Evolutionary conservation across 495 filamentous ascomycete genomes (phyloP).

Genomic region (Podospora bellae-mahoneyi): DNA sequence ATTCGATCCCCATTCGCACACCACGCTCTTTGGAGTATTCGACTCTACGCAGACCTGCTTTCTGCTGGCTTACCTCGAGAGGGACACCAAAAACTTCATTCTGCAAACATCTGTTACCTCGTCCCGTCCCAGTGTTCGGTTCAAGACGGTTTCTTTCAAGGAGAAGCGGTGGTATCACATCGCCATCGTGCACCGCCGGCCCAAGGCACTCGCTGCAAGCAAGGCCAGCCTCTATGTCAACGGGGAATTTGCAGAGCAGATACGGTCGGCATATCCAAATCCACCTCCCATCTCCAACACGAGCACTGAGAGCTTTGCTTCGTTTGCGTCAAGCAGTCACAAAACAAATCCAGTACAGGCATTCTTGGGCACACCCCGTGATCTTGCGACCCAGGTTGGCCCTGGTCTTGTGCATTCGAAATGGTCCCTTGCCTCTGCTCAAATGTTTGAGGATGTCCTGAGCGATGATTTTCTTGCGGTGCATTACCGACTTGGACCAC

Average conservation of each 20-base stretch:
- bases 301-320: conserved; percentile 59
- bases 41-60: conserved; percentile 93
- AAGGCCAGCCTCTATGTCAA: conserved; percentile 88
- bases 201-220: conserved; percentile 69
- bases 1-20: conserved; percentile 82
- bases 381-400: conserved; percentile 79
- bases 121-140: conserved; percentile 81
- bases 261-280: conserved; percentile 81
- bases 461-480: conserved; percentile 92
- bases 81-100: conserved; percentile 92
- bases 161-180: conserved; percentile 87
- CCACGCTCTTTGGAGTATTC: conserved; percentile 93
- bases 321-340: conserved; percentile 52
- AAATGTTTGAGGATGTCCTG: conserved; percentile 80
- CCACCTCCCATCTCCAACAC: conserved; percentile 58
- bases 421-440: conserved; percentile 86
- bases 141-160: conserved; percentile 76
- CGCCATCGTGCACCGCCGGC: conserved; percentile 74
- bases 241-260: conserved; percentile 88
- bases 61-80: conserved; percentile 87
- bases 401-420: conserved; percentile 68
- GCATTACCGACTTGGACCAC: conserved; percentile 80
- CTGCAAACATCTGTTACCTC: conserved; percentile 92
- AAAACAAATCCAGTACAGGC: conserved; percentile 73
- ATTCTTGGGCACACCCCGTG: conserved; percentile 89